Conservation (phyloP, 2,329 filamentous ascomycete genomes). For the Aureobasidium namibiae region DNA sequence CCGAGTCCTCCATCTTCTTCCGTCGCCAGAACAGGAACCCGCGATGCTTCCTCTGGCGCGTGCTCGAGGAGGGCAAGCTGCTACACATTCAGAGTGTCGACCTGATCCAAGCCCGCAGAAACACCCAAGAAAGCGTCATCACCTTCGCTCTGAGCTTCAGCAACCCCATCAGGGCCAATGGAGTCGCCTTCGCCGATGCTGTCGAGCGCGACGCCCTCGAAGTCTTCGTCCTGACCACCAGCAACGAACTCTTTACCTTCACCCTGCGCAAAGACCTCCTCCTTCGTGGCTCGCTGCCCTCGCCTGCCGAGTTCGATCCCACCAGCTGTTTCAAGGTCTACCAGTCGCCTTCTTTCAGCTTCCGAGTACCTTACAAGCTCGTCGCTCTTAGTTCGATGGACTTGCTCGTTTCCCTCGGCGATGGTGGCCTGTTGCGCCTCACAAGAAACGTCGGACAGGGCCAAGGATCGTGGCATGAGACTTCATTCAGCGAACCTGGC, state of each 20-base stretch:
- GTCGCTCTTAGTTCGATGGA: constrained; percentile 65
- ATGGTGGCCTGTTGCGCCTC: constrained; percentile 67
- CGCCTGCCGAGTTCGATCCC: constrained; percentile 64
- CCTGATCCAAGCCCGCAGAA: constrained; percentile 52
- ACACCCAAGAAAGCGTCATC: constrained; percentile 46
- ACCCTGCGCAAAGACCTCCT: constrained; percentile 79
- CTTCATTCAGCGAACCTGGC: constrained; percentile 61
- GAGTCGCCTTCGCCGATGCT: constrained; percentile 75
- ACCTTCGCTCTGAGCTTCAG: constrained; percentile 73
- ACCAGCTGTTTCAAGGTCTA: constrained; percentile 65
- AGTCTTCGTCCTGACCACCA: constrained; percentile 69
- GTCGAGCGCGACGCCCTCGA: constrained; percentile 68
- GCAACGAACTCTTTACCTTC: constrained; percentile 75
- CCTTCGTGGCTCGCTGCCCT: constrained; percentile 44
- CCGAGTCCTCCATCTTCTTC: constrained; percentile 75
- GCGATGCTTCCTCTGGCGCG: constrained; percentile 82
- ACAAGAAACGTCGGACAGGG: constrained; percentile 49
- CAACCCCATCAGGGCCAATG: constrained; percentile 69
- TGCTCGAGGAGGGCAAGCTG: constrained; percentile 69
- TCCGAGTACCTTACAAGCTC: constrained; percentile 74
- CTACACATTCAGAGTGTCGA: constrained; percentile 80
- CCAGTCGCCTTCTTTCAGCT: constrained; percentile 62
- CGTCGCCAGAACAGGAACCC: constrained; percentile 67
- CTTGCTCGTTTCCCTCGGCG: constrained; percentile 71
- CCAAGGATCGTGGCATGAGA: constrained; percentile 53